Evolutionary conservation across 495 filamentous ascomycete species (phyloP).

Genomic region (Peziza echinospora): DNA sequence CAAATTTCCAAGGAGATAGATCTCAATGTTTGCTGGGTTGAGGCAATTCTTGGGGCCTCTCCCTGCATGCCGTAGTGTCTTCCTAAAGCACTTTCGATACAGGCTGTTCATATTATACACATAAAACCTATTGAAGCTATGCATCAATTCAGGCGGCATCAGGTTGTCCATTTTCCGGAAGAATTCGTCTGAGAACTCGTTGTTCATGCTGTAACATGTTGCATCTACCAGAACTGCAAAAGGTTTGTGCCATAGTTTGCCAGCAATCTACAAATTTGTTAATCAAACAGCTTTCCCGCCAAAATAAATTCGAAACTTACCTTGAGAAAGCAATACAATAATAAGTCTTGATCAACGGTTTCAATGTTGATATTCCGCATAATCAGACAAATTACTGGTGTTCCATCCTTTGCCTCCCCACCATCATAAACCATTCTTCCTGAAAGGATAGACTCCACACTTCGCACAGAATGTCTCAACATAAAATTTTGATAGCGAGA

Average conservation of each 20-base stretch:
- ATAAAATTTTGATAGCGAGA: constrained; percentile 49
- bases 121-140: constrained; percentile 34
- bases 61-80: constrained; percentile 32
- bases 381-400: constrained; percentile 44
- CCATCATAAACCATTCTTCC: constrained; percentile 43
- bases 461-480: constrained; percentile 40
- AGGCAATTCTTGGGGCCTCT: constrained; percentile 33
- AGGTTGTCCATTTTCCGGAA: constrained; percentile 35
- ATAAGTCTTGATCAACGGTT: constrained; percentile 35
- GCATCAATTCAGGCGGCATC: constrained; percentile 34
- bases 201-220: constrained; percentile 40
- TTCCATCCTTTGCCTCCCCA: constrained; percentile 43
- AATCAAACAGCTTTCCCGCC: not conserved
- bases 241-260: constrained; percentile 42
- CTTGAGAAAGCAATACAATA: constrained; percentile 43
- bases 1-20: constrained; percentile 36
- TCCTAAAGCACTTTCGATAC: constrained; percentile 38
- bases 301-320: constrained; percentile 15
- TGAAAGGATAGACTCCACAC: constrained; percentile 36
- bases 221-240: constrained; percentile 44
- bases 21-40: constrained; percentile 37
- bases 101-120: constrained; percentile 51
- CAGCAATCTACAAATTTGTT: constrained; percentile 30
- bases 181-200: constrained; percentile 36
- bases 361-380: constrained; percentile 39